Percentiles rank a stretch among this genome's conserved stretches.
These are phyloP conservation scores for Apiotrichum veenhuisii DNA, from an alignment of 1,284 basidiomycete species.

Conservation along the genomic window DNA sequence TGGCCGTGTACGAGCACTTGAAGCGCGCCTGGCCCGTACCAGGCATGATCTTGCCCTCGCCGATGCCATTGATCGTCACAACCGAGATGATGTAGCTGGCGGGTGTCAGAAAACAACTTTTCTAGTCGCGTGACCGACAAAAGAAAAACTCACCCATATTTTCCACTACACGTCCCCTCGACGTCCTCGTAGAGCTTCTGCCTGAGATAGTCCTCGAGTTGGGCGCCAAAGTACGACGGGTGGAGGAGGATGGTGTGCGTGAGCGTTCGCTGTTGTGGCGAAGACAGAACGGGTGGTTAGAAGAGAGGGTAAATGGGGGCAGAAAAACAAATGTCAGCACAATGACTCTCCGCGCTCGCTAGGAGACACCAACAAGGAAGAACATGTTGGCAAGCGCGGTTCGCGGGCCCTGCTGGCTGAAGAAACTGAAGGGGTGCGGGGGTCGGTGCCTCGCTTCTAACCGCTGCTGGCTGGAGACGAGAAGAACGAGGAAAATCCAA, in stretches of 20 bases:
- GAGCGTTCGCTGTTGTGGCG: conserved; percentile 70
- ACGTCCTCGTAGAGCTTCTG: conserved; percentile 93
- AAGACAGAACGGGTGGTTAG: conserved; percentile 4
- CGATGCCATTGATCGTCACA: conserved; percentile 80
- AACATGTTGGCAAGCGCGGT: conserved; percentile 32
- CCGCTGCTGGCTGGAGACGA: background rate
- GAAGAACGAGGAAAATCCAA: no score
- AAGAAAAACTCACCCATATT: conserved; percentile 61
- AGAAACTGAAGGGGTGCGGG: background rate
- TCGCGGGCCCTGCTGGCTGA: background rate
- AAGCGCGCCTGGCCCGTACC: conserved; percentile 94
- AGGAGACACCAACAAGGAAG: conserved; percentile 45
- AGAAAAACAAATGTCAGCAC: conserved; percentile 29
- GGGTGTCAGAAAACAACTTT: conserved; percentile 13
- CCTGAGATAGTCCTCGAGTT: conserved; percentile 87
- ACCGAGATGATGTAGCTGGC: conserved; percentile 95
- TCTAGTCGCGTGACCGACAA: background rate
- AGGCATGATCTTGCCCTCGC: conserved; percentile 83
- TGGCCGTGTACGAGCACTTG: conserved; percentile 81
- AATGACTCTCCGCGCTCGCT: background rate
- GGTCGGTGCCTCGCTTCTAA: background rate
- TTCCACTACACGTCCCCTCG: conserved; percentile 93
- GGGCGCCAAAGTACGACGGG: conserved; percentile 95
- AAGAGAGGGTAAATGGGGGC: conserved; percentile 1
- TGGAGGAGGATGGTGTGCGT: conserved; percentile 94